These are phyloP conservation scores for Mollisiaceae sp. DNA, from an alignment of 2,329 filamentous ascomycete species.

Conservation along the genomic window DNA sequence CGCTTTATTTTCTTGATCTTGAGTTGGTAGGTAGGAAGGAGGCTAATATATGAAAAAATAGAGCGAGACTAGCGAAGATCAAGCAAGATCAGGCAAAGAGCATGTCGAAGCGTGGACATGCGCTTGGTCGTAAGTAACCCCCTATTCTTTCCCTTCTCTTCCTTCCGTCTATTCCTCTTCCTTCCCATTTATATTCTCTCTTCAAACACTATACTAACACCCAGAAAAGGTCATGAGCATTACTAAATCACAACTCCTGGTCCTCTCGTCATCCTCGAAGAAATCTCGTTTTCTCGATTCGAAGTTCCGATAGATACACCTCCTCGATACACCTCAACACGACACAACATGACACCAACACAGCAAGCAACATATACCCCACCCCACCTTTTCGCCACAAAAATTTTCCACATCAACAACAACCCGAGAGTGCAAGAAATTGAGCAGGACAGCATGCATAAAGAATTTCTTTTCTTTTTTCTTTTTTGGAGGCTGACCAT, in stretches of 20 bases:
- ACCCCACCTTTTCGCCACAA: too few relatives aligned
- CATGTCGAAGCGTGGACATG: slow-evolving; percentile 22
- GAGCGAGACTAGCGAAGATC: slow-evolving; percentile 23
- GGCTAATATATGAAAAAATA: neutral
- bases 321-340: neutral
- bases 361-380: slow-evolving; percentile 1
- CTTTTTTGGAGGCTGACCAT: too few relatives aligned
- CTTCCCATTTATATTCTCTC: too few relatives aligned
- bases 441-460: neutral
- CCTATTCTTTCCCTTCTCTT: too few relatives aligned
- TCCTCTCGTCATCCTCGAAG: neutral
- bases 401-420: neutral
- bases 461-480: neutral
- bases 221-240: slow-evolving; percentile 4
- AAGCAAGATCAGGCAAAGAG: slow-evolving; percentile 22
- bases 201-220: neutral
- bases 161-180: too few relatives aligned
- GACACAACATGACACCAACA: too few relatives aligned
- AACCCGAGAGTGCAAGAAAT: neutral
- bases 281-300: neutral
- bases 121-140: slow-evolving; percentile 17
- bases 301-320: neutral
- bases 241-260: neutral
- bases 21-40: too few relatives aligned
- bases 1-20: too few relatives aligned